A percentile compares a stretch with the other conserved stretches of the same genome.
These are phyloP conservation scores for Reutealis trisperma DNA, from an alignment of 345 rosid genomes.

Conservation along the genomic window DNA sequence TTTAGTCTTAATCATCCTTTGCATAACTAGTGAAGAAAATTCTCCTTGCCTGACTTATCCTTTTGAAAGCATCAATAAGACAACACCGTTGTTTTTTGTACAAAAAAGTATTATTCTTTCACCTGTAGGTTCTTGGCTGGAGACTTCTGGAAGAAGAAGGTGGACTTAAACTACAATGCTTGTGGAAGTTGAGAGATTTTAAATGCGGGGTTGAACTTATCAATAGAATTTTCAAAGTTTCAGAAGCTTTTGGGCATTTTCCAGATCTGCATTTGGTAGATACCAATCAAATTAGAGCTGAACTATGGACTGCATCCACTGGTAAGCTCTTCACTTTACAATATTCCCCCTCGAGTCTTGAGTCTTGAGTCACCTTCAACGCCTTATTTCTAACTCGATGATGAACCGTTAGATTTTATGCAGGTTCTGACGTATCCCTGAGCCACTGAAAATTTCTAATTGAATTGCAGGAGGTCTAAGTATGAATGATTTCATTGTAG, in stretches of 20 bases:
- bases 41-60: not conserved
- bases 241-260: slow-evolving; percentile 69
- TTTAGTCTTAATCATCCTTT: not conserved
- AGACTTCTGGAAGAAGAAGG: slow-evolving; percentile 73
- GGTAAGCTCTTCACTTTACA: slow-evolving; percentile 38
- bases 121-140: slow-evolving; percentile 79
- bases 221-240: slow-evolving; percentile 65
- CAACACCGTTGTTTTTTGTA: not conserved
- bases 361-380: not conserved
- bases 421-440: not conserved
- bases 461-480: slow-evolving; percentile 72
- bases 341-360: not conserved
- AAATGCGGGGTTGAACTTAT: slow-evolving; percentile 79
- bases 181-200: slow-evolving; percentile 86
- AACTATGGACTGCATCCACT: slow-evolving; percentile 72
- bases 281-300: slow-evolving; percentile 82
- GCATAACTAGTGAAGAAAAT: not conserved
- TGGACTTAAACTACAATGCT: slow-evolving; percentile 70
- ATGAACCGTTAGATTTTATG: not conserved
- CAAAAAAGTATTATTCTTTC: not conserved
- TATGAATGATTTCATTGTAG: slow-evolving; percentile 85
- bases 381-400: not conserved
- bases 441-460: not conserved
- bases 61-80: not conserved
- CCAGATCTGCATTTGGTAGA: slow-evolving; percentile 75